Percentiles rank a stretch among this genome's conserved stretches.
These are phyloP conservation scores for Blastocystis sp. DNA, from an alignment of 352 stramenopile species.

Conservation along the genomic window DNA sequence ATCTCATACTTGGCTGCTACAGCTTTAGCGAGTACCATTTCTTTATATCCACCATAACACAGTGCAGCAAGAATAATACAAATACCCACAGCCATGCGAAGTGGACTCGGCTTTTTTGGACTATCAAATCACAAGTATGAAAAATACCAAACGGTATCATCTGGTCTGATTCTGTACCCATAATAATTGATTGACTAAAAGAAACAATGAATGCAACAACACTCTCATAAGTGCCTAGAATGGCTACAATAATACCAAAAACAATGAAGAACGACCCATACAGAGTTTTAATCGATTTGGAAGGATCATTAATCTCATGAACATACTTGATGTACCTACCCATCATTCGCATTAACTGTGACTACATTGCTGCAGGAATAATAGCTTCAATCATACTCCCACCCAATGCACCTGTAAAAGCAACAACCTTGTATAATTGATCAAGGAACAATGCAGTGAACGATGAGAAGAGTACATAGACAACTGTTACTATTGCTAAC, in stretches of 20 bases:
- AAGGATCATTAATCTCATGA: not conserved
- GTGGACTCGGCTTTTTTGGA: not conserved
- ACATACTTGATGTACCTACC: constrained; percentile 45
- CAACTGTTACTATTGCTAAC: constrained; percentile 2
- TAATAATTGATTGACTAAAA: not conserved
- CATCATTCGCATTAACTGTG: not conserved
- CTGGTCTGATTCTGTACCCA: not conserved
- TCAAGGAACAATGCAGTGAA: constrained; percentile 52
- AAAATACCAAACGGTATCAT: not conserved
- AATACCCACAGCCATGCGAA: not conserved
- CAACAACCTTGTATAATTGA: constrained; percentile 33
- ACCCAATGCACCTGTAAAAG: constrained; percentile 37
- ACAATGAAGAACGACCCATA: not conserved
- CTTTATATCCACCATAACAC: not conserved
- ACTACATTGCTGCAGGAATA: constrained; percentile 44
- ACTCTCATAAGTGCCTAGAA: constrained; percentile 61
- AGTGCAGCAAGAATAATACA: not conserved
- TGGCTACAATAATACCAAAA: constrained; percentile 10
- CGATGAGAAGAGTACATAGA: constrained; percentile 55
- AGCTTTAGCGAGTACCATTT: not conserved
- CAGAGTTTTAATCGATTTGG: not conserved
- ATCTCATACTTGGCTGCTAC: constrained; percentile 27
- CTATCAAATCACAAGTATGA: not conserved
- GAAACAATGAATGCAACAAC: constrained; percentile 43
- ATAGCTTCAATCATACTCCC: constrained; percentile 62